Evolutionary conservation across 2,329 filamentous ascomycete genomes (phyloP).

Genomic region (Diplodia corticola): DNA sequence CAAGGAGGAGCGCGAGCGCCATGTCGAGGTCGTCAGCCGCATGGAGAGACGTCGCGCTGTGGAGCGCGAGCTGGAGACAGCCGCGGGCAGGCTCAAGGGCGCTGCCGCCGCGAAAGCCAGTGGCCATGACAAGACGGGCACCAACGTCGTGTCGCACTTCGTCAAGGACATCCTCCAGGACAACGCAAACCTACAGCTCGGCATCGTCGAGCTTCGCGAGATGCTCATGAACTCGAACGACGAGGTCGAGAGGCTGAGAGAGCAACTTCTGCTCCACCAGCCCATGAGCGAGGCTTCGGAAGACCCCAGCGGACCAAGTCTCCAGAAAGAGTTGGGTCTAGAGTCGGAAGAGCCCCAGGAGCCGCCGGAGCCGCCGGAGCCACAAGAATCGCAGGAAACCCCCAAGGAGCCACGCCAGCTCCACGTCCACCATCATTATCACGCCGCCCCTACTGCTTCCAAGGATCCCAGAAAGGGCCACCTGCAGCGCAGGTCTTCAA

Average conservation of each 20-base stretch:
- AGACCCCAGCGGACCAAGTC: constrained; percentile 48
- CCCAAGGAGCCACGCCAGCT: constrained; percentile 46
- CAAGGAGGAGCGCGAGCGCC: constrained; percentile 74
- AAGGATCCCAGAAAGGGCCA: constrained; percentile 42
- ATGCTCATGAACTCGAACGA: constrained; percentile 90
- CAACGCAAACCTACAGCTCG: constrained; percentile 89
- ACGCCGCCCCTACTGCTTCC: constrained; percentile 44
- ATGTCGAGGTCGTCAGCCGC: constrained; percentile 75
- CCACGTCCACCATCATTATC: constrained; percentile 94
- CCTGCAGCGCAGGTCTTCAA: constrained; percentile 61
- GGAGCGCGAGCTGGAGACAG: constrained; percentile 77
- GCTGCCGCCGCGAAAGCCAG: constrained; percentile 71
- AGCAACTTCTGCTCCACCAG: constrained; percentile 79
- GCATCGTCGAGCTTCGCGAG: constrained; percentile 86
- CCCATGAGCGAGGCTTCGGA: constrained; percentile 54
- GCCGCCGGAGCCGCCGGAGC: background rate
- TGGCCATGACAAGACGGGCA: constrained; percentile 58
- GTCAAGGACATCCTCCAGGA: constrained; percentile 94
- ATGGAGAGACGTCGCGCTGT: constrained; percentile 83
- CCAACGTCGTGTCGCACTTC: constrained; percentile 86
- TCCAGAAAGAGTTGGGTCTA: constrained; percentile 69
- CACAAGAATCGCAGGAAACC: constrained; percentile 14
- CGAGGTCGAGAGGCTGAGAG: constrained; percentile 83
- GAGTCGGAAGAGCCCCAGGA: constrained; percentile 28
- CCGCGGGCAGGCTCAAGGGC: constrained; percentile 77